Evolutionary conservation across 2,329 filamentous ascomycete genomes (phyloP).

Genomic region (Botrytis porri): DNA sequence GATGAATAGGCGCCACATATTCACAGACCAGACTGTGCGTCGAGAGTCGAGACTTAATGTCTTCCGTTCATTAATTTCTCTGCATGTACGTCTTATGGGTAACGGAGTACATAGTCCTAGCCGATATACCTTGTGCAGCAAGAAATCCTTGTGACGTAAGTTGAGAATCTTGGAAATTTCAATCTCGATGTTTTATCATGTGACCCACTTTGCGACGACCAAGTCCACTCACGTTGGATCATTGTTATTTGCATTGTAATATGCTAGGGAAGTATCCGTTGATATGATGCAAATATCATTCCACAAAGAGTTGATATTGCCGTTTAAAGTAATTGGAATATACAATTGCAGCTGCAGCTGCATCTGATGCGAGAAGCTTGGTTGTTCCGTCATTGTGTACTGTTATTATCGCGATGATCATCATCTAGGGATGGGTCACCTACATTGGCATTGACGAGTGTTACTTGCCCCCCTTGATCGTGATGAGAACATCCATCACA

Average conservation of each 20-base stretch:
- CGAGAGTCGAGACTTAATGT: neutral
- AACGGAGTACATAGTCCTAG: neutral
- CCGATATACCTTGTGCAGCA: neutral
- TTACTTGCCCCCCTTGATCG: neutral
- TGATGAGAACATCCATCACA: neutral
- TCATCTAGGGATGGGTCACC: neutral
- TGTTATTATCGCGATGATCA: neutral
- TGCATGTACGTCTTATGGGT: neutral
- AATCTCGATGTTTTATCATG: neutral
- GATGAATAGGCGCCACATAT: neutral
- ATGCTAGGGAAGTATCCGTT: neutral
- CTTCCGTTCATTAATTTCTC: neutral
- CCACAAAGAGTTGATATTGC: neutral
- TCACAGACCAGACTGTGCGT: conserved; percentile 10
- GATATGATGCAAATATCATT: conserved; percentile 1
- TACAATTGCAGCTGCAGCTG: neutral
- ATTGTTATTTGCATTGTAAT: neutral
- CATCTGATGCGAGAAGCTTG: neutral
- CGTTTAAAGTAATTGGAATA: neutral
- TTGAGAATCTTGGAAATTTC: conserved; percentile 5
- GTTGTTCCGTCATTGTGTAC: neutral
- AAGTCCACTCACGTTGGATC: neutral
- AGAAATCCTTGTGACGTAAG: conserved; percentile 8
- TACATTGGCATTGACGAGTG: neutral
- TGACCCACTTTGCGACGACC: conserved; percentile 7